phyloP scores from a whole-genome alignment of 225 moss, liverwort and hornwort genomes.

The Pseudoscleropodium purum region DNA sequence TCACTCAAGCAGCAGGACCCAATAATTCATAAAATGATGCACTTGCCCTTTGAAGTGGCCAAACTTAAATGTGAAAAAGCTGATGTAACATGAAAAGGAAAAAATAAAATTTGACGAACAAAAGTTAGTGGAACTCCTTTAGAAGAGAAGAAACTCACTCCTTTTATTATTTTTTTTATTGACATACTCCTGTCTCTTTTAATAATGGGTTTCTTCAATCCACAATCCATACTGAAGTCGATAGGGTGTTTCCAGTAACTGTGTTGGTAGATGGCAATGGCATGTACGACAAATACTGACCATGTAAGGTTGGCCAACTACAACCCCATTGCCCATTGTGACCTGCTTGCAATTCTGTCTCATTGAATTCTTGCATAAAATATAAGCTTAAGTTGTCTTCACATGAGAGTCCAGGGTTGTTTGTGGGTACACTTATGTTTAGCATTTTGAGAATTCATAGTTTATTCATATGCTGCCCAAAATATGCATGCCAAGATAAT shows the following conservation, averaged over 20 bases:
- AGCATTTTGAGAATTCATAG: neutral
- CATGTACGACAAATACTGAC: neutral
- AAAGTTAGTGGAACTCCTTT: no score
- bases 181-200: neutral
- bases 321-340: neutral
- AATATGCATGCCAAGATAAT: neutral
- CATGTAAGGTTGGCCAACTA: accelerated
- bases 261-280: no score
- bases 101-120: no score
- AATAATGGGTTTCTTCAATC: neutral
- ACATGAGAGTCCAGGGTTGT: accelerated
- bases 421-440: accelerated
- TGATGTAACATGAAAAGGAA: neutral
- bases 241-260: neutral
- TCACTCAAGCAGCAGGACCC: neutral
- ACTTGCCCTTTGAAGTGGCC: neutral
- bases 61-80: neutral
- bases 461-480: accelerated
- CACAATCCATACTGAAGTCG: neutral
- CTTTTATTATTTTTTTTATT: neutral
- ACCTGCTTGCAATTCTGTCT: accelerated
- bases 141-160: neutral
- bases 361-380: neutral
- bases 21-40: neutral
- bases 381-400: neutral